Conservation (phyloP, 306 rosid species). For the Gillenia trifoliata region DNA sequence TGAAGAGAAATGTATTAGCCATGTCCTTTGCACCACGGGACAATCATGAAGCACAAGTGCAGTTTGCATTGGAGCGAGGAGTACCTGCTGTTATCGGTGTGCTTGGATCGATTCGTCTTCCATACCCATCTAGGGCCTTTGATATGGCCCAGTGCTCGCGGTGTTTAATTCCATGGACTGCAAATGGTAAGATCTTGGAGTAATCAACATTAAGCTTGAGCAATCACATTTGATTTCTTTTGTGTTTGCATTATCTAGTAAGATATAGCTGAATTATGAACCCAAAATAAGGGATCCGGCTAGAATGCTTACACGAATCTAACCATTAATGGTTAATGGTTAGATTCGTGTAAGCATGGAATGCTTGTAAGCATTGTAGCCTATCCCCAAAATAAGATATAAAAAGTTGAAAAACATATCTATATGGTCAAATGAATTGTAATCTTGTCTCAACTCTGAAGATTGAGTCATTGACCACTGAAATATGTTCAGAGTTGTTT, state of each 20-base stretch:
- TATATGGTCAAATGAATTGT: neutral
- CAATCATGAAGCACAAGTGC: conserved; percentile 98
- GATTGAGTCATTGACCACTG: neutral
- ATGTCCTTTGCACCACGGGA: conserved; percentile 98
- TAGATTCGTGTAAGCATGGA: too few relatives aligned
- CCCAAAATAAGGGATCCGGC: neutral
- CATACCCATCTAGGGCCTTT: conserved; percentile 87
- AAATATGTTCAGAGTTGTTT: neutral
- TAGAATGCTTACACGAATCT: too few relatives aligned
- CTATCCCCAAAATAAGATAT: neutral
- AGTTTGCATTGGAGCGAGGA: conserved; percentile 94
- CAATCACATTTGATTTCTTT: conserved; percentile 11
- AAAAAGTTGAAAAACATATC: neutral
- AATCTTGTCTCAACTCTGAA: neutral
- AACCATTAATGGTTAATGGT: too few relatives aligned
- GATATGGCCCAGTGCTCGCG: conserved; percentile 99
- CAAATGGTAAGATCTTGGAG: conserved; percentile 58
- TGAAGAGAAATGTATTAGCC: conserved; percentile 78
- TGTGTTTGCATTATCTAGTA: neutral
- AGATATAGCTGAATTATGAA: neutral
- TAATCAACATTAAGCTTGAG: conserved; percentile 12
- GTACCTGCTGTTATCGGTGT: conserved; percentile 95
- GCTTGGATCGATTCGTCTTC: conserved; percentile 82
- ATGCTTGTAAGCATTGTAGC: too few relatives aligned
- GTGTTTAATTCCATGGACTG: conserved; percentile 89